Evolutionary conservation across 345 rosid species (phyloP).

Genomic region (Salix arbutifolia): DNA sequence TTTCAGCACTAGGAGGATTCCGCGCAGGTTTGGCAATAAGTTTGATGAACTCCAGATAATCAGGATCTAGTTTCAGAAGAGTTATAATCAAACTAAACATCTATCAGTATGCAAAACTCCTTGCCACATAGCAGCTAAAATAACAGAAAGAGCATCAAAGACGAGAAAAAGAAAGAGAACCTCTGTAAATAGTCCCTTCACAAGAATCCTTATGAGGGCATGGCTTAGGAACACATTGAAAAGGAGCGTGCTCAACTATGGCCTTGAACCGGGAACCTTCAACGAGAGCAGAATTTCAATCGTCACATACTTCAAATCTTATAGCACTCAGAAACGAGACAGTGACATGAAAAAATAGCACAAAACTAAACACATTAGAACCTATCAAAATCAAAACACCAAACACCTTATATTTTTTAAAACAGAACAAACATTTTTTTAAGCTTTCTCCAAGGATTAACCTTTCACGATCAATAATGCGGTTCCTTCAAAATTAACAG

Average conservation of each 20-base stretch:
- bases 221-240: slow-evolving; percentile 54
- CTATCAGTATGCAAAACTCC: background rate
- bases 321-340: too few species aligned
- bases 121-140: background rate
- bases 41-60: slow-evolving; percentile 68
- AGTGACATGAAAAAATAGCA: background rate
- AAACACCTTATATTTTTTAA: background rate
- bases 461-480: background rate
- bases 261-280: slow-evolving; percentile 63
- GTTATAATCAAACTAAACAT: background rate
- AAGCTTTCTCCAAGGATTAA: background rate
- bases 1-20: slow-evolving; percentile 63
- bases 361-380: background rate
- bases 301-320: background rate
- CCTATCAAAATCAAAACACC: background rate
- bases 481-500: background rate
- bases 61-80: slow-evolving; percentile 42
- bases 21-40: slow-evolving; percentile 54
- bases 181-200: slow-evolving; percentile 59
- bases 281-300: background rate
- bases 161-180: slow-evolving; percentile 15
- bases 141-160: background rate
- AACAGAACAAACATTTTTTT: background rate
- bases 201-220: slow-evolving; percentile 49
- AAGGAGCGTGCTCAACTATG: slow-evolving; percentile 69